Evolutionary conservation across 805 yeast species (phyloP).

Genomic region (Candida yuanshanica): DNA sequence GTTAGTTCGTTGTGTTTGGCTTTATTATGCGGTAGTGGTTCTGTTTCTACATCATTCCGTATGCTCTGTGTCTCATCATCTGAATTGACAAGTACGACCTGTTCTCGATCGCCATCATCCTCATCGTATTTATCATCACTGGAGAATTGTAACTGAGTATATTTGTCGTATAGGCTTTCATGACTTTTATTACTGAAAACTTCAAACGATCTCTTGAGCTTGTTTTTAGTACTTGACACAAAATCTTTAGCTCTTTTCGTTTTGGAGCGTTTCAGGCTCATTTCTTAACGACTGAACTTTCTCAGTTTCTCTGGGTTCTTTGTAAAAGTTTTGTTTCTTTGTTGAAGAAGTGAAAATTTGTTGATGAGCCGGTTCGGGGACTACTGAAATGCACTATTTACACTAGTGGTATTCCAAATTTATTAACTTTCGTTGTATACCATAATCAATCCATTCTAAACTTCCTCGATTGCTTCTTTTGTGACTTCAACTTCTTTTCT

Average conservation of each 20-base stretch:
- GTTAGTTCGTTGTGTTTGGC: conserved; percentile 25
- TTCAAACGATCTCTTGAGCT: conserved; percentile 15
- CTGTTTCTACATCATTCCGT: not conserved
- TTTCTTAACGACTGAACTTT: not conserved
- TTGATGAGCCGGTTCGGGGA: not conserved
- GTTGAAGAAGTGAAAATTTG: not conserved
- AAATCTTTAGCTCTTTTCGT: conserved; percentile 8
- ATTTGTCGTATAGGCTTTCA: conserved; percentile 22
- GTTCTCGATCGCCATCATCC: conserved; percentile 2
- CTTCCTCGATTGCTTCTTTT: conserved; percentile 33
- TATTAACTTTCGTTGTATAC: too few relatives aligned
- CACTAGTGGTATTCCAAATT: too few relatives aligned
- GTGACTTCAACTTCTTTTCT: conserved; percentile 31
- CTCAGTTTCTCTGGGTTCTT: not conserved
- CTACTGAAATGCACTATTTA: too few relatives aligned
- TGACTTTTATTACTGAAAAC: conserved; percentile 20
- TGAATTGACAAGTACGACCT: conserved; percentile 5
- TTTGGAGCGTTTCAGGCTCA: not conserved
- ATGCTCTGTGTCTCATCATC: conserved; percentile 4
- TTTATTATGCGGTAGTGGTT: not conserved
- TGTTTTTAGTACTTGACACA: conserved; percentile 9
- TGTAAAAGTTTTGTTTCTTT: not conserved
- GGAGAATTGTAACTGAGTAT: too few relatives aligned
- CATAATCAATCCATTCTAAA: not conserved
- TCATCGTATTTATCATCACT: conserved; percentile 3